A percentile compares a stretch with the other conserved stretches of the same genome.
phyloP scores from a whole-genome alignment of 371 early-diverging fungal genomes.

The Lichtheimia hyalospora region DNA sequence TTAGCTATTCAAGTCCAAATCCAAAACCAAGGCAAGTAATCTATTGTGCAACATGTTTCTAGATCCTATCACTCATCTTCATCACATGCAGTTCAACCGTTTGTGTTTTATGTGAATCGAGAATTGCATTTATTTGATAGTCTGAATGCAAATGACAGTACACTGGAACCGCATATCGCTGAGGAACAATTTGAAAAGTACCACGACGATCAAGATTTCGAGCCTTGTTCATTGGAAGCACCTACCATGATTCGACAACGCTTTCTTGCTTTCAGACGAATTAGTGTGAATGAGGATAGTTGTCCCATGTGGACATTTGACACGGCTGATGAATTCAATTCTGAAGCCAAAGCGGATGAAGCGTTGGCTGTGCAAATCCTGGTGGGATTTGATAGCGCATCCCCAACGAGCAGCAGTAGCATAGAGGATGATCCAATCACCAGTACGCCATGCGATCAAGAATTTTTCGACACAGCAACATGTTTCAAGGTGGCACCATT shows the following conservation, averaged over 20 bases:
- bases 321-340: conserved; percentile 2
- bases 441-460: neutral
- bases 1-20: conserved; percentile 6
- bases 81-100: neutral
- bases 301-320: conserved; percentile 9
- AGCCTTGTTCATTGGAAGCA: neutral
- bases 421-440: neutral
- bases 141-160: conserved; percentile 1
- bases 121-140: conserved; percentile 6
- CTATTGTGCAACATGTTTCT: no score
- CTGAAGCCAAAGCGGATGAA: neutral
- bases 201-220: conserved; percentile 1
- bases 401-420: neutral
- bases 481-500: conserved; percentile 3
- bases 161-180: neutral
- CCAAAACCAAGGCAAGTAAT: conserved; percentile 7
- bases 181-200: conserved; percentile 4
- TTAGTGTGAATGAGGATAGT: neutral
- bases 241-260: neutral
- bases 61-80: no score
- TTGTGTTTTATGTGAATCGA: conserved; percentile 9
- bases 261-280: conserved; percentile 3
- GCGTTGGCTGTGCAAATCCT: conserved; percentile 1
- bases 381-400: conserved; percentile 1
- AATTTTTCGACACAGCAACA: conserved; percentile 9